Base-by-base conservation (phyloP, 495 filamentous ascomycete genomes). In the Lasiosphaeria miniovina region DNA sequence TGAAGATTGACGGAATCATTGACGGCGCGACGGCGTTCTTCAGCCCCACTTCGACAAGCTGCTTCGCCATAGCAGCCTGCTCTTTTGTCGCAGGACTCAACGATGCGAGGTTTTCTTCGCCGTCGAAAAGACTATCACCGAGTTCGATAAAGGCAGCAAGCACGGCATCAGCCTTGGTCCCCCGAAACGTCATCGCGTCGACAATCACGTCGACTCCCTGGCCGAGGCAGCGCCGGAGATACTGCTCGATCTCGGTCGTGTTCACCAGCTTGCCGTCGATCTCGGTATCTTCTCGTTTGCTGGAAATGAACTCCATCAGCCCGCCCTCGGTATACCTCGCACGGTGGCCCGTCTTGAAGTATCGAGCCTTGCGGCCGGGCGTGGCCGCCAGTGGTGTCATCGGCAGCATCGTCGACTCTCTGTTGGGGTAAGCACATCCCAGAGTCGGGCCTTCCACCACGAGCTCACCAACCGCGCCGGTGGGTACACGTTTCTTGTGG, bases 391-490 rank as follows among this genome's bases (percentile, higher is more conserved):
- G 49, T 6, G 69, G 65, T 6, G 69, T 58, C 63, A 68, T 58
- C 0, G 66, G 68, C 6, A 41, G 58, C 52, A 67, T 50, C 11
- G 56, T 70, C 3, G 69, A 72, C 52, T 72, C 69, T 15, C 69
- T 48, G 46, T 72, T 72, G 0, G 69, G 69, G 34, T 72, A 70
- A 31, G 66, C 56, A 32, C 65, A 63, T 5, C 74, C 75, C 11
- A 81, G 65, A 1, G 77, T 79, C 17, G 76, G 75, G 0, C 75
- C 77, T 43, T 78, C 75, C 24, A 81, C 72, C 2, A 80, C 74
- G 2, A 81, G 71, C 59, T 81, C 78, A 3, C 78, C 78, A 14
- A 79, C 63, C 0, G 78, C 76, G 0, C 78, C 78, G 14, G 80
- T 64, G 1, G 78, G 78, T 58, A 80, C 66, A 34, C 74, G 71